Conservation (phyloP, 768 basidiomycete species). For the Tulasnella calospora region DNA sequence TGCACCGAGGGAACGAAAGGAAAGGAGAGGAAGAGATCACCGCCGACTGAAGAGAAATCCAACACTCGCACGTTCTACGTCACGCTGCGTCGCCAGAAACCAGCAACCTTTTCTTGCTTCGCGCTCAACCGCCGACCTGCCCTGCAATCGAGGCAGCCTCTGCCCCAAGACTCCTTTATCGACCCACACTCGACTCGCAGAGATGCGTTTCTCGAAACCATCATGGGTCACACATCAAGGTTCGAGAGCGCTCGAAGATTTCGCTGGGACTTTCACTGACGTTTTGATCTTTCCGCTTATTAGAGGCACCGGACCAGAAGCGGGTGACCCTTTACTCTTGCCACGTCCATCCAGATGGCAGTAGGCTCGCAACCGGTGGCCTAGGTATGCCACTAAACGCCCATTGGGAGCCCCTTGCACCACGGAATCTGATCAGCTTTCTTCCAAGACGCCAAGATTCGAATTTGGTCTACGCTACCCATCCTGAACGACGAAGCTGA, state of each 20-base stretch:
- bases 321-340: conserved; percentile 85
- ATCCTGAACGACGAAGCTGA: conserved; percentile 74
- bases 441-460: conserved; percentile 76
- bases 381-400: conserved; percentile 40
- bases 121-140: neutral
- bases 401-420: neutral
- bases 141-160: neutral
- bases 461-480: conserved; percentile 95
- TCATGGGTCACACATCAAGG: conserved; percentile 84
- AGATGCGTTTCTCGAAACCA: conserved; percentile 84
- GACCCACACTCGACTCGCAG: neutral
- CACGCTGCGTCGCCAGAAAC: too few species aligned
- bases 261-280: neutral
- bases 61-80: too few species aligned
- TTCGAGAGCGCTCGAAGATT: conserved; percentile 27
- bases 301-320: conserved; percentile 39
- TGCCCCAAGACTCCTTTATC: neutral
- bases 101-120: too few species aligned
- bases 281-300: neutral
- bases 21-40: too few species aligned
- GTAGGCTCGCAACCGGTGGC: conserved; percentile 94
- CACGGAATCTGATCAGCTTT: neutral
- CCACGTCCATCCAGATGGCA: conserved; percentile 92
- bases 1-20: too few species aligned
- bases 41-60: too few species aligned